Evolutionary conservation across 306 rosid genomes (phyloP).

Genomic region (Prunus mume): DNA sequence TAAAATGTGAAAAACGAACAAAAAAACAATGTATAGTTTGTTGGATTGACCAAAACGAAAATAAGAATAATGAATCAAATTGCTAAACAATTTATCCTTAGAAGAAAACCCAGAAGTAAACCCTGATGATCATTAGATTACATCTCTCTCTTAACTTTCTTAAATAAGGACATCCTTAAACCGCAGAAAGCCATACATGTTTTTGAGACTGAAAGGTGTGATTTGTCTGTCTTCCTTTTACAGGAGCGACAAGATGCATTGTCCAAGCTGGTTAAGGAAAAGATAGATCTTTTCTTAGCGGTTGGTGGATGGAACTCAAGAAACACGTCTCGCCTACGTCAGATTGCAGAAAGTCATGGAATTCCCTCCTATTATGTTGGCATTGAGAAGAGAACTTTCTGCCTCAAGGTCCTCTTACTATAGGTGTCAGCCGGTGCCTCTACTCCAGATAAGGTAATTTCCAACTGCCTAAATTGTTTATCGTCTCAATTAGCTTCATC

Average conservation of each 20-base stretch:
- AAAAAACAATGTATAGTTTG: too few relatives aligned
- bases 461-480: neutral
- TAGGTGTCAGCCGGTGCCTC: conserved; percentile 97
- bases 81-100: too few relatives aligned
- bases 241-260: conserved; percentile 99
- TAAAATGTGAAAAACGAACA: too few relatives aligned
- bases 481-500: neutral
- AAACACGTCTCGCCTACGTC: conserved; percentile 92
- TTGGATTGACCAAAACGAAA: too few relatives aligned
- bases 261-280: conserved; percentile 80
- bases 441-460: conserved; percentile 90
- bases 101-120: too few relatives aligned
- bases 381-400: conserved; percentile 52
- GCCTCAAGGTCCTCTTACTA: conserved; percentile 74
- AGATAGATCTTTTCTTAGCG: conserved; percentile 76
- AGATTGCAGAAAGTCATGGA: conserved; percentile 89
- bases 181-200: too few relatives aligned
- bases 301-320: conserved; percentile 99
- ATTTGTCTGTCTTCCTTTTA: conserved; percentile 9
- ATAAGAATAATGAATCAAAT: too few relatives aligned
- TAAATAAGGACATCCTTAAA: too few relatives aligned
- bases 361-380: conserved; percentile 60
- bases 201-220: neutral
- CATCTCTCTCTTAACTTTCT: too few relatives aligned
- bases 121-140: too few relatives aligned